Evolutionary conservation across 2,329 filamentous ascomycete genomes (phyloP).

Genomic region (Cercospora janseana): DNA sequence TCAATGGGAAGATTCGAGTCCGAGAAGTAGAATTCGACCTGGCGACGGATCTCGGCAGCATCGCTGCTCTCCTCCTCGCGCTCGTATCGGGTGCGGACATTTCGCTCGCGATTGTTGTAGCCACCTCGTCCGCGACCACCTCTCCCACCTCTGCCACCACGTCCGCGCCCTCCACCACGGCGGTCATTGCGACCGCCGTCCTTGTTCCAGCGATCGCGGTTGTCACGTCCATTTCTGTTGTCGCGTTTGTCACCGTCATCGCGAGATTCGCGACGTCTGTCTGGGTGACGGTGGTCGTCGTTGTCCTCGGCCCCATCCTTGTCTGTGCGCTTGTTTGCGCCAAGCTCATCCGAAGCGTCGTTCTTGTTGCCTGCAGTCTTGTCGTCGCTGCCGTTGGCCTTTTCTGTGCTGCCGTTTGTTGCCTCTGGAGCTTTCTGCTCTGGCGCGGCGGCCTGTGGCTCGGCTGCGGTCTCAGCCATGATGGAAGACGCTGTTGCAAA

Average conservation of each 20-base stretch:
- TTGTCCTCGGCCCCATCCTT: no score
- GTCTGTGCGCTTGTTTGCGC: no score
- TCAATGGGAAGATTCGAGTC: conserved; percentile 87
- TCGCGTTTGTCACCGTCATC: conserved; percentile 23
- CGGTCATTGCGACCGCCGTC: conserved; percentile 16
- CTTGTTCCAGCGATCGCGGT: conserved; percentile 19
- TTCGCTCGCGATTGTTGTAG: conserved; percentile 20
- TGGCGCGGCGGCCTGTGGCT: conserved; percentile 24
- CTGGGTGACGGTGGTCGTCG: conserved; percentile 24
- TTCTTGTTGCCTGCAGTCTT: conserved; percentile 21
- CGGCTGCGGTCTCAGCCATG: conserved; percentile 26
- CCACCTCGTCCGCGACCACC: conserved; percentile 19
- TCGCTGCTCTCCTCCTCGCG: conserved; percentile 70
- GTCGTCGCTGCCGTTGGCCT: conserved; percentile 20
- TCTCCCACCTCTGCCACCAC: conserved; percentile 20
- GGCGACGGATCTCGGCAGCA: conserved; percentile 75
- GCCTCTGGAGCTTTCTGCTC: conserved; percentile 22
- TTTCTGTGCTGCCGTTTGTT: conserved; percentile 21
- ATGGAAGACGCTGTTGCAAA: conserved; percentile 1
- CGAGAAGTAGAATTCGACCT: conserved; percentile 96
- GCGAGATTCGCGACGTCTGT: conserved; percentile 10
- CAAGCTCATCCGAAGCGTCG: no score
- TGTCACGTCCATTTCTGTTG: conserved; percentile 20
- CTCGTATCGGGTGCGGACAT: conserved; percentile 34
- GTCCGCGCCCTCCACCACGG: conserved; percentile 21